These are phyloP conservation scores for Chernovozyma sophiae-reginae DNA, from an alignment of 1,139 yeast genomes.

Conservation along the genomic window DNA sequence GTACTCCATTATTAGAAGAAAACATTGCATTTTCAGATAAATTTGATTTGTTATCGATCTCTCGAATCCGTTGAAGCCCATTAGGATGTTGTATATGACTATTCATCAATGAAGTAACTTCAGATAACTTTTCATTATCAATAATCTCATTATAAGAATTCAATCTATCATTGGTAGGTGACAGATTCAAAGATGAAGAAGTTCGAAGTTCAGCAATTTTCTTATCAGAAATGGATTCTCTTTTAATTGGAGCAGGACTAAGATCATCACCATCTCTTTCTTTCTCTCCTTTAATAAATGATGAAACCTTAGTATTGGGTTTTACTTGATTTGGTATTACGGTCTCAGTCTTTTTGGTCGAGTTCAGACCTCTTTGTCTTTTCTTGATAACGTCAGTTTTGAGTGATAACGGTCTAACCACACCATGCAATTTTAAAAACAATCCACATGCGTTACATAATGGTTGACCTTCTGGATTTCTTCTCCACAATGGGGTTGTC, in stretches of 20 bases:
- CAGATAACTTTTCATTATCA: constrained; percentile 5
- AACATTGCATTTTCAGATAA: background rate
- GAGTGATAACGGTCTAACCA: constrained; percentile 55
- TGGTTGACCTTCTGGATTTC: constrained; percentile 51
- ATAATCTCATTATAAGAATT: background rate
- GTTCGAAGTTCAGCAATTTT: background rate
- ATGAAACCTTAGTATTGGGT: background rate
- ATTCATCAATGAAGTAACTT: constrained; percentile 6
- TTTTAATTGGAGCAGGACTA: constrained; percentile 26
- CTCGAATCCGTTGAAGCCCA: constrained; percentile 1
- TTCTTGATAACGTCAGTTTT: constrained; percentile 91
- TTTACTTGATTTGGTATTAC: background rate
- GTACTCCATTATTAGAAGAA: background rate
- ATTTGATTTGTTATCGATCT: background rate
- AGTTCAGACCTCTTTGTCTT: constrained; percentile 27
- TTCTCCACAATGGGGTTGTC: constrained; percentile 58
- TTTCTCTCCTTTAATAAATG: background rate
- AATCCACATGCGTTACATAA: constrained; percentile 61
- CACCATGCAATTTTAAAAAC: constrained; percentile 54
- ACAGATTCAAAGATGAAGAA: background rate
- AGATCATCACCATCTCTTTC: constrained; percentile 34
- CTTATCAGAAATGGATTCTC: constrained; percentile 1
- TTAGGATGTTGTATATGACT: constrained; percentile 6
- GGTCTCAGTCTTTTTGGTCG: constrained; percentile 3
- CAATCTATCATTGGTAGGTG: background rate